Conservation (phyloP, 2,329 filamentous ascomycete genomes). For the Sclerotinia trifoliorum region DNA sequence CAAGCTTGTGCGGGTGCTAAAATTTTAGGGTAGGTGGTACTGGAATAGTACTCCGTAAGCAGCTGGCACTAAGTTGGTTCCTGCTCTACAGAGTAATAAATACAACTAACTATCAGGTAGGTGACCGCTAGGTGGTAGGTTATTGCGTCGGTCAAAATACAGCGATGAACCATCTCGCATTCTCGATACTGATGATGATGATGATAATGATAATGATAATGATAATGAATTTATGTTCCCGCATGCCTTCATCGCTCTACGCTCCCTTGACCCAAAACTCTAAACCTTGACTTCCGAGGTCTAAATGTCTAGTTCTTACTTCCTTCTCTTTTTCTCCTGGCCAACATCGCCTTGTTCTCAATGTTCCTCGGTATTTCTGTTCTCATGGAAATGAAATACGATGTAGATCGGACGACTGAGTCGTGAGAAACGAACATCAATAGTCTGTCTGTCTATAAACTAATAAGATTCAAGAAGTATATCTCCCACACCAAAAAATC, state of each 20-base stretch:
- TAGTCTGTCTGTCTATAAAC: not conserved
- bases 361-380: not conserved
- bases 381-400: constrained; percentile 7
- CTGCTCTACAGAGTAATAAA: not conserved
- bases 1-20: not conserved
- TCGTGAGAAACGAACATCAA: not conserved
- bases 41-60: not conserved
- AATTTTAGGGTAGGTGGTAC: not conserved
- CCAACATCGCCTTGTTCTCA: not conserved
- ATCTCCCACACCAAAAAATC: not conserved
- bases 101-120: not conserved
- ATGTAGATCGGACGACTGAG: not conserved
- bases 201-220: too few species aligned
- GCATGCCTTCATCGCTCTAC: too few species aligned
- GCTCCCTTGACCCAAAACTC: too few species aligned
- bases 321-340: not conserved
- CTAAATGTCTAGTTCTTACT: not conserved
- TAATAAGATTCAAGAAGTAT: not conserved
- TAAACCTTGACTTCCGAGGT: not conserved
- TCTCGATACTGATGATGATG: too few species aligned
- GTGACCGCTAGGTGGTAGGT: too few species aligned
- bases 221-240: too few species aligned
- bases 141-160: not conserved
- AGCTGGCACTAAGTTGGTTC: not conserved
- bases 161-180: not conserved